Evolutionary conservation across 139 green algal genomes (phyloP).

Genomic region (Micractinium sp.): DNA sequence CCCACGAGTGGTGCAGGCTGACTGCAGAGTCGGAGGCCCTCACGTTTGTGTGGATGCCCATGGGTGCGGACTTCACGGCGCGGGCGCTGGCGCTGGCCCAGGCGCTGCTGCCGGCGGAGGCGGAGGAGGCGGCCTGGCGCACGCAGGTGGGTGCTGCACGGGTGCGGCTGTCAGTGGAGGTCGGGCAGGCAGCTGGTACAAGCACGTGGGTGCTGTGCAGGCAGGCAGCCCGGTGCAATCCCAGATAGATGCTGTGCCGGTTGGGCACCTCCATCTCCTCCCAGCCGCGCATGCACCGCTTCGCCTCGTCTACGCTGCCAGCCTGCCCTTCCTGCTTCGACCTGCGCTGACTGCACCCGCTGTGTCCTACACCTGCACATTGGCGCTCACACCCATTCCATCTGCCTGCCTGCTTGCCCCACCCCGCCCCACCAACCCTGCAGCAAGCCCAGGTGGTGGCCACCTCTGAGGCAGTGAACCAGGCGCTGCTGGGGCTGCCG

Average conservation of each 20-base stretch:
- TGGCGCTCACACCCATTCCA: not conserved
- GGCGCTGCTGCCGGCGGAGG: conserved; percentile 2
- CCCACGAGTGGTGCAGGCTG: not conserved
- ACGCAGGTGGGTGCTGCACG: not conserved
- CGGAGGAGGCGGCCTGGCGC: conserved; percentile 12
- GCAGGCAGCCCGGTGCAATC: too few relatives aligned
- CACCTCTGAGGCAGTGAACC: conserved; percentile 5
- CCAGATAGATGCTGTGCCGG: too few relatives aligned
- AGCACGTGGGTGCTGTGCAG: conserved; percentile 11
- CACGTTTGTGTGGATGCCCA: conserved; percentile 17
- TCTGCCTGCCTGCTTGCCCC: not conserved
- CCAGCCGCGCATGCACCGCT: not conserved
- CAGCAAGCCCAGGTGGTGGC: conserved; percentile 16
- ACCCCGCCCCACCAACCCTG: not conserved
- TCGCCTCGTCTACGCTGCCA: too few relatives aligned
- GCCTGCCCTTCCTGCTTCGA: too few relatives aligned
- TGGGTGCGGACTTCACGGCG: conserved; percentile 5
- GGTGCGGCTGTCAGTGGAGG: not conserved
- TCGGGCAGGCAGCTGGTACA: not conserved
- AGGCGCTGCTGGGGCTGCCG: conserved; percentile 19
- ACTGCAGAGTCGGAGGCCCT: not conserved
- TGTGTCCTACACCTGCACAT: too few relatives aligned
- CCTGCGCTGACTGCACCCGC: too few relatives aligned
- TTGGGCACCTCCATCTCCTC: not conserved
- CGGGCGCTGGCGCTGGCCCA: conserved; percentile 1